Percentiles rank a stretch among this genome's conserved stretches.
phyloP scores from a whole-genome alignment of 1,284 basidiomycete species.

The Puccinia novopanici region DNA sequence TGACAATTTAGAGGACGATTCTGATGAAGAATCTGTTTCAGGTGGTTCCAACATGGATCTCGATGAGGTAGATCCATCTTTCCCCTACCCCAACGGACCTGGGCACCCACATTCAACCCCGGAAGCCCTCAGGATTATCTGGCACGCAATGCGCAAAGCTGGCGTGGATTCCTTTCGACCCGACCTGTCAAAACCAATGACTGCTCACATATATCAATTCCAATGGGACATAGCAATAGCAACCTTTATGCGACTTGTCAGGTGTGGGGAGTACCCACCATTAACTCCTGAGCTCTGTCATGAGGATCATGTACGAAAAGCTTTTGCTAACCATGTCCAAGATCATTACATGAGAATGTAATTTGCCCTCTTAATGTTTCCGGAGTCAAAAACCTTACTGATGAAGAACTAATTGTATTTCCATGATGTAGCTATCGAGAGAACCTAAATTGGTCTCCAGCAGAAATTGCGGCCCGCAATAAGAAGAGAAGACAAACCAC shows the following conservation, averaged over 20 bases:
- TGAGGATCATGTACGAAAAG: too few relatives aligned
- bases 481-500: neutral
- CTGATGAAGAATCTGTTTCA: neutral
- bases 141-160: neutral
- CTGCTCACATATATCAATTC: neutral
- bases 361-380: too few relatives aligned
- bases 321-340: too few relatives aligned
- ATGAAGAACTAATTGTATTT: neutral
- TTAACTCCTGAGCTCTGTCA: too few relatives aligned
- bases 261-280: neutral
- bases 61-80: constrained; percentile 33
- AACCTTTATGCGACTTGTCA: neutral
- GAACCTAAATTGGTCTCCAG: neutral
- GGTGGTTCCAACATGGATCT: too few relatives aligned
- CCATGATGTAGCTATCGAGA: neutral
- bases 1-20: neutral
- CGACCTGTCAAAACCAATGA: constrained; percentile 11
- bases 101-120: neutral
- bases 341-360: too few relatives aligned
- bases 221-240: constrained; percentile 6
- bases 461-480: neutral
- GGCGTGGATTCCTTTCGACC: too few relatives aligned
- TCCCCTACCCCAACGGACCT: constrained; percentile 16
- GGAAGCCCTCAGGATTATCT: neutral
- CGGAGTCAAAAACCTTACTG: too few relatives aligned